These are phyloP conservation scores for Entomortierella parvispora DNA, from an alignment of 192 early-diverging fungal species.

Conservation along the genomic window DNA sequence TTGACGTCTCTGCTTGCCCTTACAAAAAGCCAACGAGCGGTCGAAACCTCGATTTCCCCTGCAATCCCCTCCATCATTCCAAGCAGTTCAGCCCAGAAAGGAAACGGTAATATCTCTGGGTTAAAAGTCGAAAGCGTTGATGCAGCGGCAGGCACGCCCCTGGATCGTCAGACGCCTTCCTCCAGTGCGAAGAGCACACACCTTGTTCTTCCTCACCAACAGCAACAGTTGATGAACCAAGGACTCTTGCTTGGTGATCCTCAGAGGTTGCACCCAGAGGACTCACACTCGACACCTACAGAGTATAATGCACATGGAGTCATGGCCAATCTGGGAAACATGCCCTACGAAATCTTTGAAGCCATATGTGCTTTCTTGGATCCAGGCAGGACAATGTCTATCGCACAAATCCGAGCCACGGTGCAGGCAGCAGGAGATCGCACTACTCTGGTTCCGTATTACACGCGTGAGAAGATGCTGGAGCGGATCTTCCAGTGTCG, in stretches of 20 bases:
- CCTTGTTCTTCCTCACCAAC: background rate
- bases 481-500: conserved; percentile 29
- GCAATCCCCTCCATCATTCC: too few species aligned
- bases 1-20: background rate
- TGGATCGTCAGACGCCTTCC: too few species aligned
- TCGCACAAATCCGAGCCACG: conserved; percentile 31
- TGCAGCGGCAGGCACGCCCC: too few species aligned
- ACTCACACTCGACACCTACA: background rate
- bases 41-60: background rate
- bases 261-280: background rate
- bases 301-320: conserved; percentile 34
- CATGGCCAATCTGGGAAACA: conserved; percentile 25
- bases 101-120: too few species aligned
- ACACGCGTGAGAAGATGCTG: conserved; percentile 30
- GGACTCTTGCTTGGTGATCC: background rate
- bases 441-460: conserved; percentile 14
- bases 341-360: conserved; percentile 53
- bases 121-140: too few species aligned
- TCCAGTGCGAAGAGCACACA: too few species aligned
- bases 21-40: background rate
- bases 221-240: conserved; percentile 7
- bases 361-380: conserved; percentile 40
- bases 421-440: conserved; percentile 13
- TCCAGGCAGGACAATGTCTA: conserved; percentile 21
- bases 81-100: too few species aligned